phyloP scores from a whole-genome alignment of 2,329 filamentous ascomycete species.

The Neonectria sp. region DNA sequence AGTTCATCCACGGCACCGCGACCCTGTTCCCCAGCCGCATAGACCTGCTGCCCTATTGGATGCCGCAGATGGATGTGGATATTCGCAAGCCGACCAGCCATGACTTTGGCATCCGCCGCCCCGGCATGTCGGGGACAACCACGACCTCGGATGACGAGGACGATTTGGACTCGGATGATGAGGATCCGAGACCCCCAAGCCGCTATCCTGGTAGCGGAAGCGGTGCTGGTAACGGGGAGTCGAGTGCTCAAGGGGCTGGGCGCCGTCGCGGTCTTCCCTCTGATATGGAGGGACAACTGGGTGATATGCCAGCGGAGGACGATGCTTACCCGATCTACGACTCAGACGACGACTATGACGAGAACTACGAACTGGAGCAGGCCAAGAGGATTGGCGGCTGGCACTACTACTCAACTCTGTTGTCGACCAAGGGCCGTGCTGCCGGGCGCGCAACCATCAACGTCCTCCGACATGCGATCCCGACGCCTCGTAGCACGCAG shows the following conservation, averaged over 20 bases:
- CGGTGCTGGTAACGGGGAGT: constrained; percentile 51
- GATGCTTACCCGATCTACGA: constrained; percentile 93
- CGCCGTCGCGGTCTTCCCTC: constrained; percentile 60
- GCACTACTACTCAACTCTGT: constrained; percentile 78
- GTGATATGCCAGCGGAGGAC: constrained; percentile 69
- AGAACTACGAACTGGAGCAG: constrained; percentile 82
- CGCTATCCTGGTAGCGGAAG: constrained; percentile 32
- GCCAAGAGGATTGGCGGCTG: constrained; percentile 83
- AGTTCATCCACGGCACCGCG: constrained; percentile 97
- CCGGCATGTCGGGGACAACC: constrained; percentile 80
- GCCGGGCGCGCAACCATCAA: constrained; percentile 60
- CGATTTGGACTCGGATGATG: constrained; percentile 78
- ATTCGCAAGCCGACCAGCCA: constrained; percentile 94
- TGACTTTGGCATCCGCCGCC: constrained; percentile 90
- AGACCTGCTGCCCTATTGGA: constrained; percentile 94
- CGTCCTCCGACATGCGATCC: constrained; percentile 66
- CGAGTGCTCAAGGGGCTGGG: constrained; percentile 54
- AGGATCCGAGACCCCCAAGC: constrained; percentile 55
- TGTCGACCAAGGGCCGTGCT: constrained; percentile 61
- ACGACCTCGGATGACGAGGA: constrained; percentile 85
- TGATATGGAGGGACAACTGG: constrained; percentile 89
- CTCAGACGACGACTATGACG: constrained; percentile 83
- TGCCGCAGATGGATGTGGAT: constrained; percentile 98
- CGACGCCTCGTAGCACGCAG: constrained; percentile 68
- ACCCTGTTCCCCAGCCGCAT: constrained; percentile 90